phyloP scores from a whole-genome alignment of 176 grass and related monocot genomes.

The Leersia perrieri region DNA sequence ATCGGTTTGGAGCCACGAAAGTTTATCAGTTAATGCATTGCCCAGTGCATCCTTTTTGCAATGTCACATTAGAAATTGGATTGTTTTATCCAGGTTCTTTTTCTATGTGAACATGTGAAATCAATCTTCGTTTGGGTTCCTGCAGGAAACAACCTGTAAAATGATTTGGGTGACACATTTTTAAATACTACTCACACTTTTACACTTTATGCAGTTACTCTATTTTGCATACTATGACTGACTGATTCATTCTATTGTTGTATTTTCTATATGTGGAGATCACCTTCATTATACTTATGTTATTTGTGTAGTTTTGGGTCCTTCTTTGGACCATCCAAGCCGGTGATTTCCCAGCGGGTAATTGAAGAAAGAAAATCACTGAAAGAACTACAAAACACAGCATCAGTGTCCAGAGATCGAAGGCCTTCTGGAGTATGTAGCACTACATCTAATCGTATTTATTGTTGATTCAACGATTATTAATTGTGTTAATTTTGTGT shows the following conservation, averaged over 20 bases:
- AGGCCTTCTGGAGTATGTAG: constrained; percentile 43
- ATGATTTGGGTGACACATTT: neutral
- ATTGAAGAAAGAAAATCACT: constrained; percentile 93
- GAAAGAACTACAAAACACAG: constrained; percentile 56
- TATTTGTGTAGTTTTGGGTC: constrained; percentile 78
- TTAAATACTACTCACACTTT: neutral
- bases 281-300: neutral
- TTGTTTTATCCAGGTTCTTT: neutral
- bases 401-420: constrained; percentile 23
- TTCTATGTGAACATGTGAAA: neutral
- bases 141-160: neutral
- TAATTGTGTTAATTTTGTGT: constrained; percentile 28
- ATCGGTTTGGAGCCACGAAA: neutral
- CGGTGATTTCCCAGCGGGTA: constrained; percentile 80
- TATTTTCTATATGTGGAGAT: neutral
- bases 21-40: neutral
- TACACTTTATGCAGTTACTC: neutral
- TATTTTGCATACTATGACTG: neutral
- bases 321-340: constrained; percentile 90
- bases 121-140: neutral
- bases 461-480: constrained; percentile 7
- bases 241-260: neutral
- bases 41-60: neutral
- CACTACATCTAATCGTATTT: constrained; percentile 7
- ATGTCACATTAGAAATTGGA: neutral